Evolutionary conservation across 2,329 filamentous ascomycete genomes (phyloP), one percentile per base, ranked within the genome.

Genomic region (Fusarium xyrophilum): DNA sequence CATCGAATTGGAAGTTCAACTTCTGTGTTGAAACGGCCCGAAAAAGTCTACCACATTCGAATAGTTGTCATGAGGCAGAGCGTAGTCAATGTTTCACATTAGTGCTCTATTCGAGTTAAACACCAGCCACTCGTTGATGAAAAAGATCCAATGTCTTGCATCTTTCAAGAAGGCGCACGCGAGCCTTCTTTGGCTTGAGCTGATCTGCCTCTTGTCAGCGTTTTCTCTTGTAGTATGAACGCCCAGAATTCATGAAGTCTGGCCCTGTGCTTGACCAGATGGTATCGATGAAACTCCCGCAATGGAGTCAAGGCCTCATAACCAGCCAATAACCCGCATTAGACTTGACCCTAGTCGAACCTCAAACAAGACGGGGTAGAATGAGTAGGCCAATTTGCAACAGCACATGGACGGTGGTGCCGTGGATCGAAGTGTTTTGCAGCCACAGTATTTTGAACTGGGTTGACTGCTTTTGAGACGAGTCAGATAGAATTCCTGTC

Each of bases 351-450:
- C 71, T 63, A 56, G 71, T 65, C 58, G 44, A 65, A 72, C 47
- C 69, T 73, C 67, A 72, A 73, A 73, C 71, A 67, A 46, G 50
- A 59, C 55, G 67, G 68, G 64, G 65, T 56, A 54, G 39, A 51
- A 51, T 42, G 36, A 39, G 47, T 42, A 40, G 39, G 47, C 11
- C 40, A 32, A 51, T 51, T 33, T 44, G 48, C 32, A 38, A 42
- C 36, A 44, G 38, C 30, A 30, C 32, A 47, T 36, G 44, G 27
- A 60, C 47, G 36, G 56, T 40, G 36, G 39, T 36, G 15, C 54
- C 44, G 32, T 38, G 27, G n/a, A n/a, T 28, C 21, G 30, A 38
- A 30, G 23, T 30, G 42, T 38, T 35, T 39, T 28, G 15, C 35
- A 60, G 54, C 58, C 50, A 55, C 35, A 35, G 58, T 39, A 14